A percentile compares a stretch with the other conserved stretches of the same genome.
Evolutionary conservation across 2,329 filamentous ascomycete genomes (phyloP).

Genomic region (Neonectria sp.): DNA sequence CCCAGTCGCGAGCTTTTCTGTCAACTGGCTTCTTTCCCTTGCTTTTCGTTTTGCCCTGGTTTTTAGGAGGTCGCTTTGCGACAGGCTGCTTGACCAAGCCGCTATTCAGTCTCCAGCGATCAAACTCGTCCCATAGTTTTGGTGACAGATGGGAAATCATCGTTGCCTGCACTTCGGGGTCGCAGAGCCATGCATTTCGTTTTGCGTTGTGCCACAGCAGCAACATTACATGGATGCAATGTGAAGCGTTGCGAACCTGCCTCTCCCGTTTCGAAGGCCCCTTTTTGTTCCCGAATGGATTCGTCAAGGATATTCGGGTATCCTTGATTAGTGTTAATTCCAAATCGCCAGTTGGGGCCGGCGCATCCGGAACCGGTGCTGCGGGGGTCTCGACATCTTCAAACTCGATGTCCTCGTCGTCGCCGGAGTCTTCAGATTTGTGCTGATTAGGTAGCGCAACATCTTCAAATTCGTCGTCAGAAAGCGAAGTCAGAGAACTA

Average conservation of each 20-base stretch:
- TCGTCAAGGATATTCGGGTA: constrained; percentile 72
- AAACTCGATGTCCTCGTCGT: constrained; percentile 68
- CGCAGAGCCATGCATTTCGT: constrained; percentile 87
- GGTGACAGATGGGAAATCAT: constrained; percentile 81
- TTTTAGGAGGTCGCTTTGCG: constrained; percentile 44
- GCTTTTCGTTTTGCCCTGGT: constrained; percentile 54
- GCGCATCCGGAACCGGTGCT: constrained; percentile 62
- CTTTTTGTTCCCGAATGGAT: constrained; percentile 79
- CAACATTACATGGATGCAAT: constrained; percentile 90
- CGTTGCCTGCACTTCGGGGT: constrained; percentile 81
- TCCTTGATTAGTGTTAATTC: constrained; percentile 79
- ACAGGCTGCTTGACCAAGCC: constrained; percentile 67
- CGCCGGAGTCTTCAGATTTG: constrained; percentile 51
- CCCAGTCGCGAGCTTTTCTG: constrained; percentile 75
- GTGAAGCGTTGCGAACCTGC: constrained; percentile 82
- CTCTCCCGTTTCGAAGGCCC: constrained; percentile 89
- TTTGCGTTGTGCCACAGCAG: constrained; percentile 92
- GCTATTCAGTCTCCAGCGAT: constrained; percentile 79
- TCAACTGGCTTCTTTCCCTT: constrained; percentile 54
- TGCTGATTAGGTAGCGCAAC: constrained; percentile 58
- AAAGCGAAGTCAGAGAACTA: constrained; percentile 68
- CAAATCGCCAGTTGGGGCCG: constrained; percentile 74
- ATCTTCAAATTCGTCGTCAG: constrained; percentile 70
- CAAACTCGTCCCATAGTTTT: constrained; percentile 79
- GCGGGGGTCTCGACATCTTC: constrained; percentile 77